Conservation (phyloP, 176 grass and related monocot species). For the Elaeis guineensis region DNA sequence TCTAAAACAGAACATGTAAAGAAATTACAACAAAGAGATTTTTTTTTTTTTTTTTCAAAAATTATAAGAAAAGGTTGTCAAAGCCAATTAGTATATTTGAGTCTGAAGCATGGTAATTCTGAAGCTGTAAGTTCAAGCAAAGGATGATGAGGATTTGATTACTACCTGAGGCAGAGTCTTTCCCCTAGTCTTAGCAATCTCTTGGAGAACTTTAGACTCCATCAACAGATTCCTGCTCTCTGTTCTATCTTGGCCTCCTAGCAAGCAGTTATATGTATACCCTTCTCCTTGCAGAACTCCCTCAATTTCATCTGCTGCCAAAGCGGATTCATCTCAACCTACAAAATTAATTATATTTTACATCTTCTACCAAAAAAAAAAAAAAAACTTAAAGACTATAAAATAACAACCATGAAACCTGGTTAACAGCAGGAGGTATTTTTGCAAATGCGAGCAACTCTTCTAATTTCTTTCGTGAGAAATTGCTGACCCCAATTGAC, state of each 20-base stretch:
- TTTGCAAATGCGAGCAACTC: constrained; percentile 30
- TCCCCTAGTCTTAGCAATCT: constrained; percentile 32
- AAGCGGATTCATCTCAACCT: constrained; percentile 59
- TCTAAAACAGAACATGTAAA: too few relatives aligned
- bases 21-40: too few relatives aligned
- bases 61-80: too few relatives aligned
- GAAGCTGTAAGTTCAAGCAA: too few relatives aligned
- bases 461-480: constrained; percentile 42
- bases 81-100: too few relatives aligned
- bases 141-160: too few relatives aligned
- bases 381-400: too few relatives aligned
- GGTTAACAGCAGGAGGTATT: constrained; percentile 70
- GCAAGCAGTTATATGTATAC: constrained; percentile 48
- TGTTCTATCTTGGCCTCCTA: constrained; percentile 25
- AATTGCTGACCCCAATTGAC: constrained; percentile 80
- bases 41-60: too few relatives aligned
- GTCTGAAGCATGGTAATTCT: too few relatives aligned
- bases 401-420: constrained; percentile 20
- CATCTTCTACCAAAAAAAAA: too few relatives aligned
- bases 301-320: constrained; percentile 63
- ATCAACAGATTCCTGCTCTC: constrained; percentile 56
- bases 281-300: constrained; percentile 30
- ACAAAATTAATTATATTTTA: too few relatives aligned
- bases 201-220: constrained; percentile 34
- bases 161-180: constrained; percentile 60